These are phyloP conservation scores for Tirmania nivea DNA, from an alignment of 495 filamentous ascomycete genomes.

Conservation along the genomic window DNA sequence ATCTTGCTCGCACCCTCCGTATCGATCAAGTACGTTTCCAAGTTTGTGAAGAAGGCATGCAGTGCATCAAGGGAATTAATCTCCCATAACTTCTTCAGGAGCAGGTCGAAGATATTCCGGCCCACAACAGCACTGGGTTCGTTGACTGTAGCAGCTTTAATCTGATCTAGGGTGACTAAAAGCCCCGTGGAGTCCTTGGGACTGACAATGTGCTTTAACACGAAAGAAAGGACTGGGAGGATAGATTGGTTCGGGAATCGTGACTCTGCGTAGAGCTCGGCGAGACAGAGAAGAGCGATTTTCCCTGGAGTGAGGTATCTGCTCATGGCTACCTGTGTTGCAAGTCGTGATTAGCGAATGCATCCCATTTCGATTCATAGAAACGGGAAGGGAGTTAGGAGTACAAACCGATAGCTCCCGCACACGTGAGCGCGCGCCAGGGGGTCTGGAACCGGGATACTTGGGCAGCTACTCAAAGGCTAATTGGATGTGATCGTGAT, in stretches of 20 bases:
- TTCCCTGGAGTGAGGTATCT: conserved; percentile 41
- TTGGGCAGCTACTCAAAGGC: no score
- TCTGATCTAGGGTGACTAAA: conserved; percentile 33
- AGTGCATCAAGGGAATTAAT: conserved; percentile 61
- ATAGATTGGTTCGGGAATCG: conserved; percentile 51
- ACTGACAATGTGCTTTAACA: conserved; percentile 47
- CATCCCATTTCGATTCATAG: no score
- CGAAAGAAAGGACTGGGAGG: conserved; percentile 68
- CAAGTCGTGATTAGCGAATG: background rate
- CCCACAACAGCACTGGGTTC: conserved; percentile 27
- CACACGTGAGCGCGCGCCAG: no score
- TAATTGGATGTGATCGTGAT: no score
- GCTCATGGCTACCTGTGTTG: background rate
- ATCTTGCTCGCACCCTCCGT: conserved; percentile 8
- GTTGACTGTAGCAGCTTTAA: conserved; percentile 12
- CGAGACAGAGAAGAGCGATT: conserved; percentile 57
- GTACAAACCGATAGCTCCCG: no score
- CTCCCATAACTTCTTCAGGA: conserved; percentile 65
- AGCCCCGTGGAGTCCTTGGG: conserved; percentile 28
- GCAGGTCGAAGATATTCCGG: conserved; percentile 60
- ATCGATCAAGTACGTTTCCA: conserved; percentile 32
- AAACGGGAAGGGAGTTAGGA: no score
- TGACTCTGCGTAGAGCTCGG: conserved; percentile 56
- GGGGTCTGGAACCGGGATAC: no score
- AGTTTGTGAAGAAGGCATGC: conserved; percentile 42